Evolutionary conservation across 805 yeast species (phyloP), one percentile per base, ranked within the genome.

Genomic region (Spathaspora gorwiae): DNA sequence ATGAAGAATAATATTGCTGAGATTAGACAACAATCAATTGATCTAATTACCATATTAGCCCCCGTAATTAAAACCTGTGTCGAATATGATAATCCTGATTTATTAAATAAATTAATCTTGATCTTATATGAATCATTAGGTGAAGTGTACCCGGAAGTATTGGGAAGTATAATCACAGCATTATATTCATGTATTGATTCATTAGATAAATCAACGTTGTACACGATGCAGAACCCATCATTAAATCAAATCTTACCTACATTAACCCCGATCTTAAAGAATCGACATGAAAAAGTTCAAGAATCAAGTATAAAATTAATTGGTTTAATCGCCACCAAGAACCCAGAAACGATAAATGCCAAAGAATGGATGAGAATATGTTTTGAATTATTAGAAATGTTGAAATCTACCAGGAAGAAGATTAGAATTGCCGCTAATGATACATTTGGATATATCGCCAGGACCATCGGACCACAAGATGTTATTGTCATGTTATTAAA

Each of bases 351-450:
- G 45, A 87, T 90, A 12, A 81, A 90, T 33, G 95, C 96, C 2
- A 81, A 88, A 49, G 99, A 94, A 64, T 94, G 99, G 99, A 88
- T 94, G 92, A 75, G 98, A 50, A 87, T 92, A 26, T 87, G 97
- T 57, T 89, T 87, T 63, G 97, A 90, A 56, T 72, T 94, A 31
- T 65, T 94, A 39, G 98, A 94, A 53, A 82, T 92, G 82, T 73
- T 94, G 47, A 89, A 88, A 58, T 84, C 95, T 19, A 80, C 86
- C 6, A 80, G 79, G 46, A 88, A 85, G 55, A 72, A 83, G 11
- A 87, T 90, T 39, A 70, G 98, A 51, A 73, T 83, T 29, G 85
- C 90, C 0, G 96, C 99, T 0, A 94, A 90, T 59, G 80, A 79
- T 14, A 87, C 98, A 0, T 94, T 94, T 69, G 99, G 98, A 0